A percentile compares a stretch with the other conserved stretches of the same genome.
These are phyloP conservation scores for Colletotrichum sp. DNA, from an alignment of 2,329 filamentous ascomycete genomes.

Conservation along the genomic window DNA sequence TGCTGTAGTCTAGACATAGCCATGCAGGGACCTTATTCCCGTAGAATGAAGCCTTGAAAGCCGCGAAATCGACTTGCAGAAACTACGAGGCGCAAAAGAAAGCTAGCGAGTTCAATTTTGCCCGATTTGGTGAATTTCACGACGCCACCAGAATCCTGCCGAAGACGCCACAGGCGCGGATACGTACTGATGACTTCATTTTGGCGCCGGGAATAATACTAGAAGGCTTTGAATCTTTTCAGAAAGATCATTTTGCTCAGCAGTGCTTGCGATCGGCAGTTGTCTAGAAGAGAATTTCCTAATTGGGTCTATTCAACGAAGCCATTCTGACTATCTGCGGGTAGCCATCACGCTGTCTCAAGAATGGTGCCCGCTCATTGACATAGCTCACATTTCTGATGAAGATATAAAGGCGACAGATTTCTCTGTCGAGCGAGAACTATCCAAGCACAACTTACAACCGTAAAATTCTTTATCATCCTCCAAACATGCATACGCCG, in stretches of 20 bases:
- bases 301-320: not conserved
- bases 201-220: not conserved
- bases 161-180: not conserved
- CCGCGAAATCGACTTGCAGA: not conserved
- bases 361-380: not conserved
- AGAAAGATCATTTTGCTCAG: not conserved
- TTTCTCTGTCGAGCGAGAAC: not conserved
- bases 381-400: not conserved
- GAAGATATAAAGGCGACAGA: not conserved
- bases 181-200: not conserved
- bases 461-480: not conserved
- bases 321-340: not conserved
- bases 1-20: not conserved
- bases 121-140: not conserved
- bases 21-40: not conserved
- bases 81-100: not conserved
- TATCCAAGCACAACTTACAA: not conserved
- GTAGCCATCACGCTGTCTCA: not conserved
- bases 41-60: not conserved
- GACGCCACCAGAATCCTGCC: not conserved
- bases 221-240: not conserved
- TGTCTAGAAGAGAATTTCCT: not conserved
- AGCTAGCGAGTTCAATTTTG: not conserved
- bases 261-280: not conserved
- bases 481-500: not conserved